A percentile compares a stretch with the other conserved stretches of the same genome.
phyloP scores from a whole-genome alignment of 2,329 filamentous ascomycete genomes.

The Lasiodiplodia sp. region DNA sequence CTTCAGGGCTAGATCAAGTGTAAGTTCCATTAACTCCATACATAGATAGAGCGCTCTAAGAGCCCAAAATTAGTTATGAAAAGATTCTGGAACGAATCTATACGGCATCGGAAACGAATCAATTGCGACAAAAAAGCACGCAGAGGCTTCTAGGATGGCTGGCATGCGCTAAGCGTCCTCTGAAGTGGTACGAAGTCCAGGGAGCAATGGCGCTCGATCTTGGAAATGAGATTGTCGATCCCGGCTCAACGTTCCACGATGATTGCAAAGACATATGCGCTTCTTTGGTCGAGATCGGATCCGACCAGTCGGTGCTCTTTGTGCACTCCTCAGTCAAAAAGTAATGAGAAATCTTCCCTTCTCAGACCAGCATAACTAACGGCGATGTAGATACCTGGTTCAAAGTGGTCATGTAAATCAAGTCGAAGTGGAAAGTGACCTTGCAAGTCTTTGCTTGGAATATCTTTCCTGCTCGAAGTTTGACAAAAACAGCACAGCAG shows the following conservation, averaged over 20 bases:
- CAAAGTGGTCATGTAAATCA: conserved; percentile 28
- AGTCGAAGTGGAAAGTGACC: conserved; percentile 25
- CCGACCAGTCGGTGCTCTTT: conserved; percentile 45
- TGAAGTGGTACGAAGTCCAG: conserved; percentile 54
- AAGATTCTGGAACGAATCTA: conserved; percentile 34
- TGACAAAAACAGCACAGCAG: conserved; percentile 22
- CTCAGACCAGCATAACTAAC: not conserved
- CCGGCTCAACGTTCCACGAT: conserved; percentile 38
- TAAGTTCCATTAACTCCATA: conserved; percentile 25
- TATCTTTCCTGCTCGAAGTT: conserved; percentile 33
- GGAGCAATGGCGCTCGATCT: conserved; percentile 45
- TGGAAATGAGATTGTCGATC: conserved; percentile 38
- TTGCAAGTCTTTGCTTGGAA: conserved; percentile 26
- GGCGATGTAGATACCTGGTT: conserved; percentile 31
- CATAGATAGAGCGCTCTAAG: not conserved
- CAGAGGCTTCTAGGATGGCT: conserved; percentile 51
- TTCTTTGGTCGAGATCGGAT: conserved; percentile 47
- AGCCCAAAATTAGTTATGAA: conserved; percentile 38
- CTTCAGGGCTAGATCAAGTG: conserved; percentile 29
- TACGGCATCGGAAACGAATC: conserved; percentile 25
- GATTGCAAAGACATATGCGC: conserved; percentile 46
- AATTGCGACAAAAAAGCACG: conserved; percentile 36
- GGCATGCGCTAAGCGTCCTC: conserved; percentile 48
- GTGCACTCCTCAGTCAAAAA: conserved; percentile 50
- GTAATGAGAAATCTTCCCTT: conserved; percentile 36